Conservation (phyloP, 192 early-diverging fungal species). For the Rhizoclosmatium sp. region DNA sequence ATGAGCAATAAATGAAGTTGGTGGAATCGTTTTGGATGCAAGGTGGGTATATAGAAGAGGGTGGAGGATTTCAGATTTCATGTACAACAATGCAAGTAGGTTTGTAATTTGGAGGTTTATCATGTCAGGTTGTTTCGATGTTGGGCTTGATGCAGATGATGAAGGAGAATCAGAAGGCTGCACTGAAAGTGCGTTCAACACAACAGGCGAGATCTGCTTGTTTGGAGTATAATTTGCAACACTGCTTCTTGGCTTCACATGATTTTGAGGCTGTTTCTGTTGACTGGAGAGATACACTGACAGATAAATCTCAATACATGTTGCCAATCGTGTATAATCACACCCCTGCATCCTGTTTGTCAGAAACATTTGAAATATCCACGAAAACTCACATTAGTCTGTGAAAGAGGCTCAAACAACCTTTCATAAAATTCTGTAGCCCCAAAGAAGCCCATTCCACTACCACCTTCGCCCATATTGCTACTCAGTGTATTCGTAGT, state of each 20-base stretch:
- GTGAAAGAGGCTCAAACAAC: not conserved
- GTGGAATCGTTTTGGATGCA: not conserved
- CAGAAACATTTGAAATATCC: too few relatives aligned
- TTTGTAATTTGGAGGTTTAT: conserved; percentile 27
- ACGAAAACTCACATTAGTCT: not conserved
- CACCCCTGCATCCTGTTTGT: too few relatives aligned
- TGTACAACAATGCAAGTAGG: conserved; percentile 36
- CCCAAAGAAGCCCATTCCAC: not conserved
- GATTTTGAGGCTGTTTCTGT: too few relatives aligned
- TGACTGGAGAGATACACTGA: too few relatives aligned
- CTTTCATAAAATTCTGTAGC: not conserved
- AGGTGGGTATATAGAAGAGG: conserved; percentile 41
- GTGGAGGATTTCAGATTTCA: conserved; percentile 23
- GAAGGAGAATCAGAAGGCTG: conserved; percentile 33
- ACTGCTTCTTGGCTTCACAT: not conserved
- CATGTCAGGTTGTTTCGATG: not conserved
- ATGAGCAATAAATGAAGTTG: not conserved
- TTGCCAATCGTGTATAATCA: too few relatives aligned
- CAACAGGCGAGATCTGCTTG: not conserved
- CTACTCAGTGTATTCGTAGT: not conserved
- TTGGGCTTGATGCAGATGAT: conserved; percentile 25
- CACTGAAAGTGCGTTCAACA: not conserved
- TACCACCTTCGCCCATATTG: not conserved
- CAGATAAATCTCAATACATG: too few relatives aligned
- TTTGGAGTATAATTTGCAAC: not conserved